Base-by-base conservation (phyloP, 768 basidiomycete species). In the Melanogaster broomeanus region DNA sequence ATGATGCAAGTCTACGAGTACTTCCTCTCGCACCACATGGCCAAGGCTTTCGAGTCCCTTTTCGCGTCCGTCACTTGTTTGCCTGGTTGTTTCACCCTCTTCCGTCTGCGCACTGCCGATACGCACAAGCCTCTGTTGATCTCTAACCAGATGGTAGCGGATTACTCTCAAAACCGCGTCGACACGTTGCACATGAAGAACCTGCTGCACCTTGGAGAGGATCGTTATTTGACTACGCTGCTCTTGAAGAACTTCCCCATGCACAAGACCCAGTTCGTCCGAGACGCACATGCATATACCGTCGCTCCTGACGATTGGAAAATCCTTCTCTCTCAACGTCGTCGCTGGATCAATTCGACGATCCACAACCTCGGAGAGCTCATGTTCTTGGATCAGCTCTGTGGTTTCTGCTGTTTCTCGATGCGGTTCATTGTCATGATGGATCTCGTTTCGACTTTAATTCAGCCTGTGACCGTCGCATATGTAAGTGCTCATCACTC, bases 1-100 rank as follows among this genome's bases (percentile, higher is more conserved):
- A 97, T 97, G 94, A 91, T 95, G 88, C 94, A 98, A 77, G 96
- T 98, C 28, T 98, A 98, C 76, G 96, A 98, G 66, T 98, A 98
- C 79, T 99, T 93, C 76, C 93, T 99, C 61, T 98, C 94, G 0
- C 97, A 99, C 73, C 93, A 98, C 72, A 86, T 99, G 79, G 93
- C 97, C 44, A 99, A 99, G 70, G 93, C 96, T 2, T 98, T 99
- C 72, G 97, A 98, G 72, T 86, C 83, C 61, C 78, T 98, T 10
- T 99, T 99, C 64, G 95, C 95, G 43, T 97, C 94, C 13, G 96
- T 99, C 55, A 98, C 95, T 37, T 99, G 97, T 82, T 78, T 98
- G 53, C 96, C 97, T 18, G 96, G 97, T 75, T 98, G 96, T 81
- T 99, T 98, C 79, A 94, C 95, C 0, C 85, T 99, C 56, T 98